Percentiles rank a stretch among this genome's conserved stretches.
These are phyloP conservation scores for Lactarius pseudohatsudake DNA, from an alignment of 768 basidiomycete species.

Conservation along the genomic window DNA sequence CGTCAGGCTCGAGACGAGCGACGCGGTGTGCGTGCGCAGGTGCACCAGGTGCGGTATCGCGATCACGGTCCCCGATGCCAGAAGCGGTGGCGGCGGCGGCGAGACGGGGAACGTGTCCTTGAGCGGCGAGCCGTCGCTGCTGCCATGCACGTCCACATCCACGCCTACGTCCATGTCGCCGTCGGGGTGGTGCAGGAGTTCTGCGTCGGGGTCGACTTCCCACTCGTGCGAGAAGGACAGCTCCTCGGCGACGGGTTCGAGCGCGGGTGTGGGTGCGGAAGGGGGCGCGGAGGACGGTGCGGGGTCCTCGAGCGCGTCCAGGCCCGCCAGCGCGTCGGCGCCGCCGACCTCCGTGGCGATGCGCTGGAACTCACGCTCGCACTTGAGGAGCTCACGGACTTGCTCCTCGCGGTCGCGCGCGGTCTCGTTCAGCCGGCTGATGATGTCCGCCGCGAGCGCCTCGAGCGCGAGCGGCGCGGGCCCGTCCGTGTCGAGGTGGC, in stretches of 20 bases:
- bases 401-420: slow-evolving; percentile 78
- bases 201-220: slow-evolving; percentile 56
- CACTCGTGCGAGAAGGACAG: slow-evolving; percentile 47
- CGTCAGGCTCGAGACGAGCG: slow-evolving; percentile 71
- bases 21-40: slow-evolving; percentile 70
- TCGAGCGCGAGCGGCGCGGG: slow-evolving; percentile 49
- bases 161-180: slow-evolving; percentile 33
- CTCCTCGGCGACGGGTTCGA: slow-evolving; percentile 37
- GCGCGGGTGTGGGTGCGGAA: slow-evolving; percentile 24
- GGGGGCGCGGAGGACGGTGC: slow-evolving; percentile 34
- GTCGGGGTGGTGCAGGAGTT: slow-evolving; percentile 33
- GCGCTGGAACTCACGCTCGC: slow-evolving; percentile 75
- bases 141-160: slow-evolving; percentile 44
- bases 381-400: slow-evolving; percentile 73
- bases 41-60: slow-evolving; percentile 67
- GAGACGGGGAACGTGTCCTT: slow-evolving; percentile 55
- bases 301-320: slow-evolving; percentile 59
- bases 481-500: slow-evolving; percentile 60
- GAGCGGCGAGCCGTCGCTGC: slow-evolving; percentile 52
- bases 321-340: slow-evolving; percentile 62
- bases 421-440: slow-evolving; percentile 73
- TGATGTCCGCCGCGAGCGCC: slow-evolving; percentile 68
- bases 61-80: slow-evolving; percentile 47
- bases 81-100: slow-evolving; percentile 44
- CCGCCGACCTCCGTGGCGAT: slow-evolving; percentile 79